Conservation (phyloP, 257 asterid species). For the Mitragyna speciosa region DNA sequence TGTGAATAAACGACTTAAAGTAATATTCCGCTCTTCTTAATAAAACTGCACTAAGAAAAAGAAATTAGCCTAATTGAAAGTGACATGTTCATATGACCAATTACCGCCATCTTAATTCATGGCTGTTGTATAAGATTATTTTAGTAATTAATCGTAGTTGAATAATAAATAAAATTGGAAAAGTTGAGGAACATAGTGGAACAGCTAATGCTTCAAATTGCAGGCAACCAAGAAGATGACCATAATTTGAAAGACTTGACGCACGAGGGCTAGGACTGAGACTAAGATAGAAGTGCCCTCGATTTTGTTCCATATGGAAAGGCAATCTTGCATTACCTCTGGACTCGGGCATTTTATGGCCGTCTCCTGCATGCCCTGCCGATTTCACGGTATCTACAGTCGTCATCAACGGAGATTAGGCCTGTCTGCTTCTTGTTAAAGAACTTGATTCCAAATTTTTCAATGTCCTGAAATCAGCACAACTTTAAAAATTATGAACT, state of each 20-base stretch:
- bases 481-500: background rate
- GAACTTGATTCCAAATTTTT: background rate
- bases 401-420: background rate
- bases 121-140: background rate
- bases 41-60: background rate
- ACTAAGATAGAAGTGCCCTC: background rate
- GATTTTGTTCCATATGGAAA: background rate
- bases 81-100: background rate
- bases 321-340: background rate
- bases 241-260: background rate
- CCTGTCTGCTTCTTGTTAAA: no score
- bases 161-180: background rate
- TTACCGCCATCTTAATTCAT: background rate
- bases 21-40: no score
- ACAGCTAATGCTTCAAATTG: background rate
- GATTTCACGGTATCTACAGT: background rate
- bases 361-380: constrained; percentile 6
- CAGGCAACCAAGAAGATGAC: background rate
- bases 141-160: background rate
- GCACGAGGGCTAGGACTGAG: background rate
- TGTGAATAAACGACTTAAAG: no score
- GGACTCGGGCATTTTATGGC: background rate
- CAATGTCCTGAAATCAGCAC: background rate
- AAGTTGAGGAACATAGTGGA: background rate
- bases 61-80: constrained; percentile 11